A percentile compares a stretch with the other conserved stretches of the same genome.
Conservation (phyloP, 306 rosid genomes). For the Lotus japonicus region DNA sequence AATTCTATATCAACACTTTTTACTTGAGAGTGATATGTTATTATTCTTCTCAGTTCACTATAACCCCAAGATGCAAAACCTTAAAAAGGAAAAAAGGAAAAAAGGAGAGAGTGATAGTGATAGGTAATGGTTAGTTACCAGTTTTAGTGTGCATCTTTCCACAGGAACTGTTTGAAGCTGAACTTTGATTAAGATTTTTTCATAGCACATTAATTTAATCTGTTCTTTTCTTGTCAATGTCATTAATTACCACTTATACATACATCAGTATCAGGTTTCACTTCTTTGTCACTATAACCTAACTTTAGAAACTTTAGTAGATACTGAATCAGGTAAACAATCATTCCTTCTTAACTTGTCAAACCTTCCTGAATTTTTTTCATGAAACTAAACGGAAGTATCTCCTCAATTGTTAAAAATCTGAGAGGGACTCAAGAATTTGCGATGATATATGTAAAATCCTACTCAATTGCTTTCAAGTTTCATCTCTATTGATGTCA, state of each 20-base stretch:
- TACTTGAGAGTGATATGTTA: not conserved
- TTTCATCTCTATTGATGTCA: not conserved
- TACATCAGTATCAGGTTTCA: constrained; percentile 6
- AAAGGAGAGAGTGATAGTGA: not conserved
- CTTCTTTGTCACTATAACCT: not conserved
- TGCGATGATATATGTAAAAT: not conserved
- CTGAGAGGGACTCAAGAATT: not conserved
- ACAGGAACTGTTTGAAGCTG: no score
- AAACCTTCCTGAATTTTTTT: not conserved
- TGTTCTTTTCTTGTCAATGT: not conserved
- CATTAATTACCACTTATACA: not conserved
- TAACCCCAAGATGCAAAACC: not conserved
- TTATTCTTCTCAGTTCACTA: not conserved
- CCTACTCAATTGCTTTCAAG: constrained; percentile 14
- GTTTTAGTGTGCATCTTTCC: not conserved
- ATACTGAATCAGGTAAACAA: constrained; percentile 21
- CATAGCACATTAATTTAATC: not conserved
- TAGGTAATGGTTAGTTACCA: not conserved
- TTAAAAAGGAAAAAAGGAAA: not conserved
- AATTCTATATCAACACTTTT: not conserved
- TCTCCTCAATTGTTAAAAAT: not conserved
- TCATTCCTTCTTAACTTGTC: constrained; percentile 18
- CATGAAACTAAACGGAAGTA: constrained; percentile 10
- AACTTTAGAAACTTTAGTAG: not conserved
- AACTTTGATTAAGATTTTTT: not conserved